These are phyloP conservation scores for Tulasnella sp. DNA, from an alignment of 768 basidiomycete genomes.

Conservation along the genomic window DNA sequence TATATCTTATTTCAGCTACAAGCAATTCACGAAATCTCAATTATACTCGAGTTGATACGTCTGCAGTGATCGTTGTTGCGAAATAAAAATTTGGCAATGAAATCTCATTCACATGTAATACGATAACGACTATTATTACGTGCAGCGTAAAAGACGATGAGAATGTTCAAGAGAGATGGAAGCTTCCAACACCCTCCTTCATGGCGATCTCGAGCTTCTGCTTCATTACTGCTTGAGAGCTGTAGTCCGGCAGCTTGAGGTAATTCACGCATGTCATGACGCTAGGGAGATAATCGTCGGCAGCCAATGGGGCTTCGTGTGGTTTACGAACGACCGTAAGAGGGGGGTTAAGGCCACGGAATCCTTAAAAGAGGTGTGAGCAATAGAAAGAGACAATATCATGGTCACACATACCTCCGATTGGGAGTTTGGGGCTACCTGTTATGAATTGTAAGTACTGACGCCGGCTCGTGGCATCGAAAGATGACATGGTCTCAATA, in stretches of 20 bases:
- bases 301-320: conserved; percentile 77
- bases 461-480: conserved; percentile 58
- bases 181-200: conserved; percentile 88
- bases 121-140: no score
- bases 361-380: conserved; percentile 57
- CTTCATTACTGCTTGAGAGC: conserved; percentile 68
- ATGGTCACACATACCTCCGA: conserved; percentile 55
- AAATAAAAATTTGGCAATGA: not conserved
- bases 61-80: no score
- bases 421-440: conserved; percentile 90
- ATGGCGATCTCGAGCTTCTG: conserved; percentile 77
- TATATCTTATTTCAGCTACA: not conserved
- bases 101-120: not conserved
- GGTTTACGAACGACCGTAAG: conserved; percentile 96
- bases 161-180: conserved; percentile 78
- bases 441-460: conserved; percentile 94
- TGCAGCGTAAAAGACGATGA: not conserved
- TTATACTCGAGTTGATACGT: no score
- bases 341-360: conserved; percentile 86
- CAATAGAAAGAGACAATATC: not conserved
- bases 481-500: conserved; percentile 73
- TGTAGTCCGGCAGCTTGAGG: conserved; percentile 92
- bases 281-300: conserved; percentile 90
- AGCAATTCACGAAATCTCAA: no score
- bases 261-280: conserved; percentile 99